Conservation (phyloP, 1,139 yeast species). For the Pichia sp. region DNA sequence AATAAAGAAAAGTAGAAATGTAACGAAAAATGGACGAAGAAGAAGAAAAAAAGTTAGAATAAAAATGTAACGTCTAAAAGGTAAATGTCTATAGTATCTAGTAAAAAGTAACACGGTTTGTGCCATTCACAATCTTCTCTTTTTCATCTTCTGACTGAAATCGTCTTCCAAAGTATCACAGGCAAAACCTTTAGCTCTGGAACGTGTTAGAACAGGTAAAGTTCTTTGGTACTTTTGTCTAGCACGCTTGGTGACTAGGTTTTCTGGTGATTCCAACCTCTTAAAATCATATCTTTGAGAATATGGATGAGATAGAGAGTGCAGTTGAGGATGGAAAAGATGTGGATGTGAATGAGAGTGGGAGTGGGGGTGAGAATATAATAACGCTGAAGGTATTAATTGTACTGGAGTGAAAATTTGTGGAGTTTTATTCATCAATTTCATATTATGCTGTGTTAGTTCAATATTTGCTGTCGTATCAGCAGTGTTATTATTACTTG, state of each 20-base stretch:
- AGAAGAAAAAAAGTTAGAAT: background rate
- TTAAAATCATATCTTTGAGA: slow-evolving; percentile 14
- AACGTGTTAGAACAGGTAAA: slow-evolving; percentile 20
- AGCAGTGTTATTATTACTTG: slow-evolving; percentile 3
- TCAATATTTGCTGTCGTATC: slow-evolving; percentile 1
- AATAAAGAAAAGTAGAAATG: background rate
- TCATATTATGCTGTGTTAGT: slow-evolving; percentile 5
- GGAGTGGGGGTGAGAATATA: slow-evolving; percentile 4
- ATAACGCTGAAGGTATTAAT: slow-evolving; percentile 16
- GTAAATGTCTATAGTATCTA: background rate
- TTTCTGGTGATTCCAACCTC: slow-evolving; percentile 14
- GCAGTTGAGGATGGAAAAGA: slow-evolving; percentile 4
- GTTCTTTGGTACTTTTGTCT: slow-evolving; percentile 17
- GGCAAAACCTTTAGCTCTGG: slow-evolving; percentile 17
- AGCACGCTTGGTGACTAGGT: slow-evolving; percentile 7
- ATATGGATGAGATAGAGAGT: slow-evolving; percentile 1
- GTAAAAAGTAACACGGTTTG: slow-evolving; percentile 1
- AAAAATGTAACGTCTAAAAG: background rate
- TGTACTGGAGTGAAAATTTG: slow-evolving; percentile 26
- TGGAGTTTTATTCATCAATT: slow-evolving; percentile 15
- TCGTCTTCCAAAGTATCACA: background rate
- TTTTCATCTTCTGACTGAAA: background rate
- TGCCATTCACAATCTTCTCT: slow-evolving; percentile 3
- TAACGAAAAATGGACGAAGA: background rate
- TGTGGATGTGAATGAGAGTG: slow-evolving; percentile 3